Evolutionary conservation across 208 protist genomes (phyloP).

Genomic region (Porcisia hertigi): DNA sequence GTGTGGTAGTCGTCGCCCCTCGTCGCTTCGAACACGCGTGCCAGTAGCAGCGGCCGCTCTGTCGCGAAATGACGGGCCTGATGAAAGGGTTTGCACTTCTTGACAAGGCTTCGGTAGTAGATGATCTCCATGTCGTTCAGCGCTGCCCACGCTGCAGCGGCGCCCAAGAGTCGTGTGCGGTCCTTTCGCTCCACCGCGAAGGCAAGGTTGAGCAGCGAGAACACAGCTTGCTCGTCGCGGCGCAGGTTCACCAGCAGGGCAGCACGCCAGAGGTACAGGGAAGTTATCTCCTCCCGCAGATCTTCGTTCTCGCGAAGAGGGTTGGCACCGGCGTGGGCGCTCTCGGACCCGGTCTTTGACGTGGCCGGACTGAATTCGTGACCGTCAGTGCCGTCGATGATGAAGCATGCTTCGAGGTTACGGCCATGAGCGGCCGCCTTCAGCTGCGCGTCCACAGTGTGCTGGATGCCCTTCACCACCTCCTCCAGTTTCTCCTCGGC

Average conservation of each 20-base stretch:
- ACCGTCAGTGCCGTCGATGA: conserved; percentile 20
- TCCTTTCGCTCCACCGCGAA: conserved; percentile 38
- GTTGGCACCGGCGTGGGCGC: conserved; percentile 44
- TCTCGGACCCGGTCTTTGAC: conserved; percentile 43
- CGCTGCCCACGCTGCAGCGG: conserved; percentile 69
- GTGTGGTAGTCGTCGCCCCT: conserved; percentile 51
- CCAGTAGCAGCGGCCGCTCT: conserved; percentile 61
- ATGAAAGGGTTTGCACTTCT: conserved; percentile 61
- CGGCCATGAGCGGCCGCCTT: conserved; percentile 37
- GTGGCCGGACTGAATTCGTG: conserved; percentile 36
- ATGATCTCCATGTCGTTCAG: conserved; percentile 88
- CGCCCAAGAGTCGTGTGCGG: conserved; percentile 48
- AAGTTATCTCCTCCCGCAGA: conserved; percentile 57
- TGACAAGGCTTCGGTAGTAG: conserved; percentile 68
- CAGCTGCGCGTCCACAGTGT: conserved; percentile 40
- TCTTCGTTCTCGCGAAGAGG: conserved; percentile 47
- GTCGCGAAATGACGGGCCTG: conserved; percentile 46
- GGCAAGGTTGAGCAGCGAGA: conserved; percentile 71
- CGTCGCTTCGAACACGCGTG: conserved; percentile 61
- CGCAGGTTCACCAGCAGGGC: conserved; percentile 79
- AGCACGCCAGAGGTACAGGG: conserved; percentile 78
- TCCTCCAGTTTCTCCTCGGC: conserved; percentile 51
- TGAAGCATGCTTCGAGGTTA: conserved; percentile 30
- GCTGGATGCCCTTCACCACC: conserved; percentile 57
- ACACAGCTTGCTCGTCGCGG: conserved; percentile 64